Base-by-base conservation (phyloP, 768 basidiomycete genomes). In the Amanita pseudoporphyria region DNA sequence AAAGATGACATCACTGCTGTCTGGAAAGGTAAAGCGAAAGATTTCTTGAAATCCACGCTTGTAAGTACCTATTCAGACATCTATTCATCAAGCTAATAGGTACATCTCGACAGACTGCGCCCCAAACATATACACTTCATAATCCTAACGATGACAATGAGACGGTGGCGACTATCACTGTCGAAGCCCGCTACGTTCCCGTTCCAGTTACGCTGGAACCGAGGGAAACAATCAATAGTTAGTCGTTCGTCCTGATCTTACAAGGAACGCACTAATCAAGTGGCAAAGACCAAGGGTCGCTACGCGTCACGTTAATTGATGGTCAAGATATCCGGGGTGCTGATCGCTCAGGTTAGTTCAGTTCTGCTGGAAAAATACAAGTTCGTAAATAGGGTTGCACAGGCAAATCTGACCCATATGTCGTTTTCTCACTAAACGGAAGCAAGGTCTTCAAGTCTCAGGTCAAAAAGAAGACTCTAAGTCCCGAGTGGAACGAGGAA, bases 211-310 rank as follows among this genome's bases (percentile, higher is more conserved):
- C 68, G 54, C 71, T 98, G 22, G 89, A 95, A 58, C 71, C 88
- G 5, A 75, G 91, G 45, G 96, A 98, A 63, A 92, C 82, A 56
- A 77, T 95, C 54, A 97, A 90, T 66, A 97, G 92, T 96, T 62
- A 52, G 91, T 66, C 3, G 33, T n/a, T 51, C 42, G 26, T 37
- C 26, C 30, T 3, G 30, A 14, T 40, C 32, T 41, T 16, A 26
- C 9, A 24, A n/a, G 3, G 26, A 26, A 22, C n/a, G 19, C 21
- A 52, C 30, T 59, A 6, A 54, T 45, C 55, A 26, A 53, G 24
- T 16, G 43, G 14, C 52, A 12, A 53, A 96, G 94, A 99, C 61
- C 90, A 93, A 66, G 96, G 96, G 45, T 62, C 78, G 6, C 72
- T 99, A 30, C 79, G 79, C n/a, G 77, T 97, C 38, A 81, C 86